Evolutionary conservation across 768 basidiomycete genomes (phyloP), one percentile per base, ranked within the genome.

Genomic region (Macrolepiota albuminosa): DNA sequence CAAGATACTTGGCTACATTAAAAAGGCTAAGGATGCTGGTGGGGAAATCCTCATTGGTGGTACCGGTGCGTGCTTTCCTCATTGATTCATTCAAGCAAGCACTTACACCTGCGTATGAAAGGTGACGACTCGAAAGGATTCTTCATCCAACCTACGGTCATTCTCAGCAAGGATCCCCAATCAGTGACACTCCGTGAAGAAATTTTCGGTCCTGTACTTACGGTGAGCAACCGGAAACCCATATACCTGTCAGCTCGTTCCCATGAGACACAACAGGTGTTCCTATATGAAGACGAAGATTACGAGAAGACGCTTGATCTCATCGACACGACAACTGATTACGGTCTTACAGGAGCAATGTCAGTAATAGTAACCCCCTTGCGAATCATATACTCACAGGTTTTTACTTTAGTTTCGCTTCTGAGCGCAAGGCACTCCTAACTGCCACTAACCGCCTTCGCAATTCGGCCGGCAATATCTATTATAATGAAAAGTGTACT

Each of bases 401-500:
- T 0, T 51, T 31, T 46, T 50, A 46, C 13, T 53, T 55, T 69
- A 94, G 94, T 74, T 98, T 98, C 77, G 80, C 94, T 13, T 67
- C 80, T 2, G 91, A 94, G 65, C 89, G 97, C 65, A 79, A 83
- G 31, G 93, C 88, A 6, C 83, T 98, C 58, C 74, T 95, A 63
- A 76, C 77, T 37, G 92, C 94, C 2, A 87, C 93, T 46, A 89
- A 89, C 75, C 82, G 81, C 57, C 82, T 99, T 47, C 88, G 94
- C 58, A 89, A 96, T 75, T 81, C 95, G 1, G 93, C 97, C 3
- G 97, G 97, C 3, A 99, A 98, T 72, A 86, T 96, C 58, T 99
- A 99, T 78, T 93, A 95, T 77, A 98, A 98, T 73, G 95, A 98
- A 67, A 95, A 96, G 73, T 98, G 94, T 75, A 99, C 96, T 1